Evolutionary conservation across 345 rosid genomes (phyloP).

Genomic region (Isatis tinctoria): DNA sequence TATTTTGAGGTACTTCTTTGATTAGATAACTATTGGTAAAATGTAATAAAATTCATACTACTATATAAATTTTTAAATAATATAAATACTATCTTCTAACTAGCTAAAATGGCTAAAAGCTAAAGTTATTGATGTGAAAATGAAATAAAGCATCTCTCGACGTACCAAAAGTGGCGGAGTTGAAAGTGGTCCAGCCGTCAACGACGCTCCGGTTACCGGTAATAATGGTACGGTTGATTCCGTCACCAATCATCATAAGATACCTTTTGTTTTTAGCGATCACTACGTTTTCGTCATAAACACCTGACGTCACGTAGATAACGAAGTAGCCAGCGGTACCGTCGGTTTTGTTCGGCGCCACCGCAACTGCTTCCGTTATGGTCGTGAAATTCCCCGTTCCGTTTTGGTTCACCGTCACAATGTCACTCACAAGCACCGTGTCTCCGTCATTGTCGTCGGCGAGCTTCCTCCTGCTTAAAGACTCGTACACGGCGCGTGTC

Average conservation of each 20-base stretch:
- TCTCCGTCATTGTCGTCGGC: constrained; percentile 16
- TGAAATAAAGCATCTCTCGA: not conserved
- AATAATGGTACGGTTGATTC: constrained; percentile 72
- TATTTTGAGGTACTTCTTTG: not conserved
- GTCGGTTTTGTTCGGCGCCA: constrained; percentile 67
- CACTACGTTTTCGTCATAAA: constrained; percentile 70
- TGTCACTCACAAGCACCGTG: constrained; percentile 44
- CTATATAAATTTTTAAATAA: not conserved
- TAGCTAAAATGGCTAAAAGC: not conserved
- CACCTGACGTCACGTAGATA: constrained; percentile 64
- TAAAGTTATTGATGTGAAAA: not conserved
- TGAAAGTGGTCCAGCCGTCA: constrained; percentile 88
- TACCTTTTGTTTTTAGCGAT: constrained; percentile 64
- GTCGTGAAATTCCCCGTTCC: constrained; percentile 75
- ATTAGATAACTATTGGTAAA: not conserved
- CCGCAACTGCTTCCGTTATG: constrained; percentile 61
- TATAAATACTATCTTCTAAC: not conserved
- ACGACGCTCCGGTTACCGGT: constrained; percentile 79
- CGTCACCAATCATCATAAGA: constrained; percentile 88
- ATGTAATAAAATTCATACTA: not conserved
- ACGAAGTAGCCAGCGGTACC: constrained; percentile 62
- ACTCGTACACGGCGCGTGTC: constrained; percentile 50
- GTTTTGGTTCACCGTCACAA: constrained; percentile 62
- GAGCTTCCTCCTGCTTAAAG: constrained; percentile 53
- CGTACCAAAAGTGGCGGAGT: constrained; percentile 75